phyloP scores from a whole-genome alignment of 83 land plant species.

The Picea abies region DNA sequence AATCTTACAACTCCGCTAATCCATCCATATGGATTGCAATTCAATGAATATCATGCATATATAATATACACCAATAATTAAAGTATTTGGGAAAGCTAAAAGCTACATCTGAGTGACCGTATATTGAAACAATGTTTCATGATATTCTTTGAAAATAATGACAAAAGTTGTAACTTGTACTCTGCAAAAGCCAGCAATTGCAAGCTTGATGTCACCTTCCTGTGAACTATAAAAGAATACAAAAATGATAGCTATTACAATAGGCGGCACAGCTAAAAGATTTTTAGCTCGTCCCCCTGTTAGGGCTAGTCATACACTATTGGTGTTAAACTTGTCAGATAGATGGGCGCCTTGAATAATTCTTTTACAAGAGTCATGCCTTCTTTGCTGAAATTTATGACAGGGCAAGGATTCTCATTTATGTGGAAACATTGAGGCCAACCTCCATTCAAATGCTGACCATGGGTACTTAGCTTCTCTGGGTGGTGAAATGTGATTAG shows the following conservation, averaged over 20 bases:
- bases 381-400: not conserved
- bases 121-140: not conserved
- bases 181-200: not conserved
- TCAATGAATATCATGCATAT: conserved; percentile 1
- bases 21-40: not conserved
- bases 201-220: not conserved
- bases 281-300: not conserved
- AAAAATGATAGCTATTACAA: not conserved
- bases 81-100: not conserved
- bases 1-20: not conserved
- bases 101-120: not conserved
- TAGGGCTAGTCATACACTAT: not conserved
- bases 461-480: too few species aligned
- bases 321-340: not conserved
- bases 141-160: not conserved
- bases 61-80: not conserved
- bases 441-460: not conserved
- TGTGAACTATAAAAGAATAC: not conserved
- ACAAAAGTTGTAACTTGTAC: not conserved
- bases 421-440: not conserved
- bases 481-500: not conserved
- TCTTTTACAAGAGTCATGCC: not conserved
- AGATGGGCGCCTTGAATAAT: not conserved
- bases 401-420: not conserved
- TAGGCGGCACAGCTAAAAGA: not conserved